Base-by-base conservation (phyloP, 23 red algal species). In the Gracilaria caudata region DNA sequence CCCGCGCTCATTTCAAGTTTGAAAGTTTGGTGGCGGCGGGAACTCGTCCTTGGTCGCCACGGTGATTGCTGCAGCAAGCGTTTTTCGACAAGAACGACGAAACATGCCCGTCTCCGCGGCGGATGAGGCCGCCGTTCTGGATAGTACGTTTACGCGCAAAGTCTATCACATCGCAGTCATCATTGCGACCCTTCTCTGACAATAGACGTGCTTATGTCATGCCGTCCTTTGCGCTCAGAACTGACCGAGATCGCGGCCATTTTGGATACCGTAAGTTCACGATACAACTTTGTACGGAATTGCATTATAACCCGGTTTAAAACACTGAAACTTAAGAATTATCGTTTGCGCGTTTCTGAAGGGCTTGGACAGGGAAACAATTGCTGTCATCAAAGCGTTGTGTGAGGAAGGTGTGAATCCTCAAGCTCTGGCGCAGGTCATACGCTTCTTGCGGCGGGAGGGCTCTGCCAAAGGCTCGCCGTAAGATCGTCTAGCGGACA, bases 381-480 rank as follows among this genome's bases (percentile, higher is more conserved):
- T 89, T 40, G 70, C 58, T 24, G 58, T 78, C 6, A 78, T 89
- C 54, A 79, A 79, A 28, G 70, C 70, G 39, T 34, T 89, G 14
- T 89, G 86, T 45, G 86, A 89, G 56, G 47, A 79, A 55, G 74
- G 74, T 29, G 86, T 89, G 21, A 89, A 89, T 89, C 86, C 86
- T 3, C 73, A 78, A 20, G 86, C 86, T 44, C 55, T 89, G 36
- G 71, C 86, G 38, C 73, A 89, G 60, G 86, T 89, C 12, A 79
- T 89, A 46, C 40, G 55, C 13, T 79, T 56, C 58, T 57, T 89
- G 33, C 71, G 86, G 29, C 71, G 82, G 11, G 82, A 86, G 64
- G 82, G 65, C 21, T 61, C 82, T 44, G 82, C 68, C 14, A 66
- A 66, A 36, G 61, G 61, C 30, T 66, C 61, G 10, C 61, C 61